phyloP scores from a whole-genome alignment of 345 rosid genomes.

The Acer campestre region DNA sequence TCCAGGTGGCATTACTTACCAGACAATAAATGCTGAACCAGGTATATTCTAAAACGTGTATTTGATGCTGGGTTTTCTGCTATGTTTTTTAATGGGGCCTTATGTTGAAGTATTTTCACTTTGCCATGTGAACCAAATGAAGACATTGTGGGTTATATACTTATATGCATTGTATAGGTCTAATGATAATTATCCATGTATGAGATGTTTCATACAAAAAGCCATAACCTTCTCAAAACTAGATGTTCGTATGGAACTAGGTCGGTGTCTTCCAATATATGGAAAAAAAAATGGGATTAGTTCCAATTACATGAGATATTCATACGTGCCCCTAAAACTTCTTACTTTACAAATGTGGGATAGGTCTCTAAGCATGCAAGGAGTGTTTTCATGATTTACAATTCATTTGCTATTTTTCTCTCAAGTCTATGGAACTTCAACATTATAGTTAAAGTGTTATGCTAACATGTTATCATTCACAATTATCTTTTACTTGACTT shows the following conservation, averaged over 20 bases:
- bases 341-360: no score
- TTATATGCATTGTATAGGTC: not conserved
- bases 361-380: no score
- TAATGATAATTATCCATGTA: not conserved
- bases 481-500: constrained; percentile 1
- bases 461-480: not conserved
- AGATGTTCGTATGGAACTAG: not conserved
- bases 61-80: not conserved
- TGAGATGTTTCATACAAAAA: not conserved
- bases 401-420: no score
- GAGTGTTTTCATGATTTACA: no score
- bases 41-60: constrained; percentile 41
- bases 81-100: constrained; percentile 1
- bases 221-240: not conserved
- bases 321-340: no score
- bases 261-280: not conserved
- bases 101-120: not conserved
- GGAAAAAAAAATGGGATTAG: not conserved
- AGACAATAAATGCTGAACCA: constrained; percentile 75
- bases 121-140: not conserved
- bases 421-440: not conserved
- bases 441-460: not conserved
- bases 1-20: constrained; percentile 53
- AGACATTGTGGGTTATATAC: not conserved
- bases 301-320: not conserved